Conservation (phyloP, 345 rosid genomes). For the Eucalyptus viminalis region DNA sequence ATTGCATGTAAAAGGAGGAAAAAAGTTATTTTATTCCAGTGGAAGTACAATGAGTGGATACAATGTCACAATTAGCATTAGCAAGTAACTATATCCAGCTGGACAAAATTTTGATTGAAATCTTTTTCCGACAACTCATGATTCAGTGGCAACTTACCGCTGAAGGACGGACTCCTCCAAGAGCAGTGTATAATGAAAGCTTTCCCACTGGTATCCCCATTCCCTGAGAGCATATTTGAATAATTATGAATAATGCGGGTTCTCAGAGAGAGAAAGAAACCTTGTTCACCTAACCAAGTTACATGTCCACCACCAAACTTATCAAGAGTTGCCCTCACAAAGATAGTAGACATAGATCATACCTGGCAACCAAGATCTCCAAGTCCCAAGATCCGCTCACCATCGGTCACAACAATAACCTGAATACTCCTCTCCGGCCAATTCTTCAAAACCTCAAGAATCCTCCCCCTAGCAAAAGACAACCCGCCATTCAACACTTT, state of each 20-base stretch:
- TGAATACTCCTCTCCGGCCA: conserved; percentile 95
- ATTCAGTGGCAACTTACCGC: conserved; percentile 46
- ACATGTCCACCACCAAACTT: background rate
- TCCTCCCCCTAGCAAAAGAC: conserved; percentile 54
- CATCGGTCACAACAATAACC: conserved; percentile 96
- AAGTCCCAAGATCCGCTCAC: conserved; percentile 90
- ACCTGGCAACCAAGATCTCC: conserved; percentile 99
- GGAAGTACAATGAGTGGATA: background rate
- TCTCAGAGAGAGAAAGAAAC: background rate
- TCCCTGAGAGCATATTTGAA: conserved; percentile 29
- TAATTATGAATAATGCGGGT: background rate
- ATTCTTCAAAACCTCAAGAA: conserved; percentile 81
- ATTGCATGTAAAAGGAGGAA: background rate
- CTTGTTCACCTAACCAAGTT: background rate
- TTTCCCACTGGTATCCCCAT: conserved; percentile 99
- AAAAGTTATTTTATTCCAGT: background rate
- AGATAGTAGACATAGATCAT: background rate
- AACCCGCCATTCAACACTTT: background rate
- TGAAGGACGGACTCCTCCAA: conserved; percentile 95
- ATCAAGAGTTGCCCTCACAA: background rate
- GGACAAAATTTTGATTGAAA: background rate
- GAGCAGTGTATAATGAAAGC: conserved; percentile 87
- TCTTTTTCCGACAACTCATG: background rate
- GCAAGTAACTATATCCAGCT: background rate
- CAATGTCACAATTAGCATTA: background rate